Base-by-base conservation (phyloP, 2,329 filamentous ascomycete species). In the Clonostachys rhizophaga region DNA sequence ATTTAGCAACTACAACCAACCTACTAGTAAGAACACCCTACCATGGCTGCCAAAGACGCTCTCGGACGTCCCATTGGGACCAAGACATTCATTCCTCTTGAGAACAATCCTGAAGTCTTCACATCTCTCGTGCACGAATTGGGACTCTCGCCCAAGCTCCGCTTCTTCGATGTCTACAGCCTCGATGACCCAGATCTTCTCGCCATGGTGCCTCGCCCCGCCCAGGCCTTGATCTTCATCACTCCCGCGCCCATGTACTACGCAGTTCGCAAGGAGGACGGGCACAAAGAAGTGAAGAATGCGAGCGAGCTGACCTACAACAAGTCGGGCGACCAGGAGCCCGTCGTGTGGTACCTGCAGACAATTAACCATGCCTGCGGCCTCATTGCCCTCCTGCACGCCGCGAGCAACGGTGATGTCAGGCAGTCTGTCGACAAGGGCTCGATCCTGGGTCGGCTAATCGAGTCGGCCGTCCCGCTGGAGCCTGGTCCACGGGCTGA, bases 301-400 rank as follows among this genome's bases (percentile, higher is more conserved):
- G 48, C 49, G 6, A 49, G 53, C 12, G 45, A 60, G 14, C 35
- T 62, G 33, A 62, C 61, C 2, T 70, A 71, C 52, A 49, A 59
- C 34, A 58, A 60, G 18, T 52, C 54, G 8, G 66, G 65, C 3
- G 55, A 58, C 6, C 33, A 47, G 17, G 86, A 91, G 55, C 79
- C 86, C 7, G 81, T 91, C 1, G 70, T 89, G 16, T 95, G 89
- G 89, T 94, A 90, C 69, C 84, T 84, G 59, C 89, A 95, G 65
- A 94, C 87, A 0, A 94, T 95, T 57, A 79, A 83, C 49, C 86
- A 94, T 61, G 87, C 89, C 1, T 95, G 89, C 60, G 89, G 89
- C 1, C 76, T 91, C 18, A 90, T 91, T 58, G 89, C 83, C 0
- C 71, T 94, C 6, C 64, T 95, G 9, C 89, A 95, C 63, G 80